Evolutionary conservation across 2,329 filamentous ascomycete species (phyloP).

Genomic region (Aspergillus candidus): DNA sequence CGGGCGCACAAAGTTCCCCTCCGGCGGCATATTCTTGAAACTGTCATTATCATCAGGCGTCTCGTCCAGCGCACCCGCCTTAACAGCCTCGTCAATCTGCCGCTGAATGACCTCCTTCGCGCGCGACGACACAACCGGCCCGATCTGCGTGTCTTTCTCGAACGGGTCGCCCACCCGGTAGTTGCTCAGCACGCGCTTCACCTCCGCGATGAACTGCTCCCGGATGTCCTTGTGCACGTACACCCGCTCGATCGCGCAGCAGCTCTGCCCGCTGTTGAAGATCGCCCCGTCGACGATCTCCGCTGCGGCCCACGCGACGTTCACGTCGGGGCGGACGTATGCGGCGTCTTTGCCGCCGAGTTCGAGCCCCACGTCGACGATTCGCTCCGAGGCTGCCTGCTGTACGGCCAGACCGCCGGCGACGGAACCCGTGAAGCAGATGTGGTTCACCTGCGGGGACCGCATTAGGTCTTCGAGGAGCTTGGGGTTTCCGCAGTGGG

Average conservation of each 20-base stretch:
- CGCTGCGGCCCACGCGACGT: conserved; percentile 82
- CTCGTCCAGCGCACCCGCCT: conserved; percentile 74
- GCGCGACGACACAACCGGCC: conserved; percentile 78
- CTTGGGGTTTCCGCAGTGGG: conserved; percentile 75
- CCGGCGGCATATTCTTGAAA: conserved; percentile 65
- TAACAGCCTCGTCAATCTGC: conserved; percentile 75
- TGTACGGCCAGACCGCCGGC: conserved; percentile 81
- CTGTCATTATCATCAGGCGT: conserved; percentile 77
- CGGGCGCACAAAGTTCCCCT: conserved; percentile 83
- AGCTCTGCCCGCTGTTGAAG: conserved; percentile 98
- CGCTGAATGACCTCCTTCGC: conserved; percentile 69
- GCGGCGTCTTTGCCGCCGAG: conserved; percentile 93
- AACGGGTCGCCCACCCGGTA: conserved; percentile 88
- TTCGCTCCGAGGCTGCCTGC: conserved; percentile 72
- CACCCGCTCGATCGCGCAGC: conserved; percentile 85
- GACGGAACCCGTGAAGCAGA: conserved; percentile 93
- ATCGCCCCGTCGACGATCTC: conserved; percentile 94
- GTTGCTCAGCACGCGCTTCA: conserved; percentile 70
- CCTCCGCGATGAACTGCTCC: conserved; percentile 71
- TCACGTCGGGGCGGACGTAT: conserved; percentile 79
- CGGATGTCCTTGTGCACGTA: conserved; percentile 84
- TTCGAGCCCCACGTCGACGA: conserved; percentile 82
- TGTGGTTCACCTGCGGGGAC: conserved; percentile 67
- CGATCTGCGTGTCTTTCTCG: conserved; percentile 71
- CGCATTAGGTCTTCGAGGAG: conserved; percentile 74